Base-by-base conservation (phyloP, 495 filamentous ascomycete genomes). In the Oidiodendron maius region DNA sequence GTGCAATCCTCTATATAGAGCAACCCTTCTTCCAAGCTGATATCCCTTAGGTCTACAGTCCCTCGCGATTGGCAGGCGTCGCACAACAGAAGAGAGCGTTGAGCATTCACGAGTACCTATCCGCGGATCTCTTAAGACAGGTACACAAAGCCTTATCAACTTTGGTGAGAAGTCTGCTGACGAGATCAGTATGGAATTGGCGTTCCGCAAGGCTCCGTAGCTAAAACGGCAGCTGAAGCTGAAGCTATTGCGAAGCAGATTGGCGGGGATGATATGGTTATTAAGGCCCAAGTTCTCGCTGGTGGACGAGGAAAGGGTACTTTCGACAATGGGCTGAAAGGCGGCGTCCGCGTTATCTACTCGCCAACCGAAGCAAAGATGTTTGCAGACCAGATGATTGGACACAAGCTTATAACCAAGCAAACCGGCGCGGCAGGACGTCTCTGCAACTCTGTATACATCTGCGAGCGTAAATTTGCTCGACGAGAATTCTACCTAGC, bases 301-400 rank as follows among this genome's bases (percentile, higher is more conserved):
- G 93, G 93, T 68, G 93, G 93, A 48, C 84, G 93, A 72, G 93
- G 93, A 61, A 98, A 98, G 75, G 93, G 93, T 56, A 83, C 77
- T 50, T 98, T 98, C 65, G 90, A 95, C 71, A 98, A 96, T 71
- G 93, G 93, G 54, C 81, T 96, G 62, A 98, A 98, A 79, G 93
- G 93, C 64, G 93, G 93, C 72, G 93, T 98, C 56, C 83, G 93
- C 55, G 89, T 98, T 61, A 94, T 98, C 67, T 97, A 96, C 80
- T 96, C 91, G 79, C 71, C 68, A 41, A 76, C 74, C 62, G 70
- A 75, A 26, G 93, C 93, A 64, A 90, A 87, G 75, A 96, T 96
- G 83, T 95, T 98, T 63, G 91, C 93, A 61, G 82, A 87, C 53
- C 90, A 98, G 72, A 98, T 98, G 93, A 96, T 98, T 71, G 93